phyloP scores from a whole-genome alignment of 495 filamentous ascomycete genomes.

The Neurospora sp. region DNA sequence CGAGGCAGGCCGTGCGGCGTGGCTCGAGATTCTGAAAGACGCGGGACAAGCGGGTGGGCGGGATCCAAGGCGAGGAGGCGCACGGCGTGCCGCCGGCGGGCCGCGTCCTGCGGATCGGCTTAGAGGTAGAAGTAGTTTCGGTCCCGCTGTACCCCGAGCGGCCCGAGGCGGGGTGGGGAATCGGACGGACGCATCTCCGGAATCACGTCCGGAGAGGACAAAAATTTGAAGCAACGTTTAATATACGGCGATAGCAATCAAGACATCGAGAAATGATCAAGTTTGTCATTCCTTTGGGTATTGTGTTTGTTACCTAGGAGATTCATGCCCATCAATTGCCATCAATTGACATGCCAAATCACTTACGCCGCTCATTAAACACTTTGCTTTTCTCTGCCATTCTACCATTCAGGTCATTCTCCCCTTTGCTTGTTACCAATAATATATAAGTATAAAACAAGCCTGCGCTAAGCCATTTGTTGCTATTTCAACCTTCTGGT shows the following conservation, averaged over 20 bases:
- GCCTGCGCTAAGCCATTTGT: neutral
- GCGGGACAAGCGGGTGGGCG: too few species aligned
- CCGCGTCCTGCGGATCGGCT: too few species aligned
- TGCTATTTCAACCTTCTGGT: neutral
- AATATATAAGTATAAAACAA: neutral
- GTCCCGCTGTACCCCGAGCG: neutral
- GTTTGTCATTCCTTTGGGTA: neutral
- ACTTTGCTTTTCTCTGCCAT: neutral
- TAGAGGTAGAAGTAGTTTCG: too few species aligned
- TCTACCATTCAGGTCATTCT: neutral
- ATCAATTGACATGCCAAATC: neutral
- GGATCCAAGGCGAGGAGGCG: too few species aligned
- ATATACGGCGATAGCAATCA: neutral
- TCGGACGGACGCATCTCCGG: neutral
- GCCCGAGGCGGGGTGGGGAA: neutral
- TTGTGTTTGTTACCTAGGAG: neutral
- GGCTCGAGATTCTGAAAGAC: too few species aligned
- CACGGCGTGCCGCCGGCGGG: too few species aligned
- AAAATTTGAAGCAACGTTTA: too few species aligned
- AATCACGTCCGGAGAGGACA: neutral
- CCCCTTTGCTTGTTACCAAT: neutral
- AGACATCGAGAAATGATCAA: neutral
- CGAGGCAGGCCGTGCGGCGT: too few species aligned
- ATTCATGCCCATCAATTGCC: neutral
- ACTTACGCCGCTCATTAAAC: neutral